Evolutionary conservation across 2,329 filamentous ascomycete species (phyloP), one percentile per base, ranked within the genome.

Genomic region (Hymenotorrendiella dingleyae): DNA sequence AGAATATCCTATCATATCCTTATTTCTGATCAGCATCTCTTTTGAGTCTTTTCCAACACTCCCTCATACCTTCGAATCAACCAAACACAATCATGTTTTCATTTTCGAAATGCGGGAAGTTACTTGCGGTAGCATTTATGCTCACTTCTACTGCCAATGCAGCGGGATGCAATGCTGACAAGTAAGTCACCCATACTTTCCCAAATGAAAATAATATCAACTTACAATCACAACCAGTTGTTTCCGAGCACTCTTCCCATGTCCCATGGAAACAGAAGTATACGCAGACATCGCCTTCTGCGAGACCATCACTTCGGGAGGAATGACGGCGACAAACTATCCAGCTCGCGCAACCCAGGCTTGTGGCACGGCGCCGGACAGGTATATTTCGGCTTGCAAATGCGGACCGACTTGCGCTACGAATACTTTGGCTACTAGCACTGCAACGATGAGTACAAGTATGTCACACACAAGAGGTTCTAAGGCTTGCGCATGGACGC

Each of bases 301-400:
- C 20, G 41, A 5, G 21, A 35, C 36, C n/a, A 24, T 32, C 19
- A 40, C 37, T 5, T n/a, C 27, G 16, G 33, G 21, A 10, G 29
- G 37, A 10, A 16, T 32, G 4, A 40, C 37, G 8, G 26, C 28
- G 24, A 40, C 28, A 12, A 40, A 26, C 12, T 40, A 19, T 26
- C 28, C 37, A 12, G 19, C 21, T 20, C 16, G 21, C 21, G 29
- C 37, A 14, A 33, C 37, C 10, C 20, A 27, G 3, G 37, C 28
- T 10, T 40, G 27, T 23, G 37, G 37, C 28, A 32, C 27, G 3
- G 16, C 27, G 14, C 23, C 37, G 20, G 37, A 40, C 20, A 19
- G 28, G 9, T 40, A 33, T 6, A 33, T 40, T 21, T 40, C 37
- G 26, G 37, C 37, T 33, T 40, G 37, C 37, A 40, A 40, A 23